phyloP scores from a whole-genome alignment of 768 basidiomycete genomes.

The Amanita thiersii region DNA sequence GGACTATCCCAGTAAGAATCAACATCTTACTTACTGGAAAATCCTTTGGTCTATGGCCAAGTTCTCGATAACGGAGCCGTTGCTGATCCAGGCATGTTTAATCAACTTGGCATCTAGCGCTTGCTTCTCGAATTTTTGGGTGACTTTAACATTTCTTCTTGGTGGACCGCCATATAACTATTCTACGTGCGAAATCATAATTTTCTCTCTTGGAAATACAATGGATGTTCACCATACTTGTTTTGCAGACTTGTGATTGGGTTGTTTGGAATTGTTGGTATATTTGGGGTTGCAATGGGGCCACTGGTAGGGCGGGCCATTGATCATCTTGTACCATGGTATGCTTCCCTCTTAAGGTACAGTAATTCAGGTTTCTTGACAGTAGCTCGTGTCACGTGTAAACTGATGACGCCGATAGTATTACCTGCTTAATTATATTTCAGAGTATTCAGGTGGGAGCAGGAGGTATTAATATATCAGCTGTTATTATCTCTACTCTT shows the following conservation, averaged over 20 bases:
- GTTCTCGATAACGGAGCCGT: conserved; percentile 69
- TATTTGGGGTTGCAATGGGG: conserved; percentile 60
- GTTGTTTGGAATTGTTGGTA: conserved; percentile 67
- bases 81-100: conserved; percentile 61
- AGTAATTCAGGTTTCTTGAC: neutral
- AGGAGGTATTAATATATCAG: conserved; percentile 61
- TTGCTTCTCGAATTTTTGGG: conserved; percentile 56
- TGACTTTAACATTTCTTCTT: conserved; percentile 76
- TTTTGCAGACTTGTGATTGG: conserved; percentile 45
- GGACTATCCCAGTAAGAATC: conserved; percentile 77
- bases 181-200: conserved; percentile 43
- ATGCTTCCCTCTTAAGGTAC: conserved; percentile 41
- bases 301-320: conserved; percentile 64
- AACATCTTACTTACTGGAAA: conserved; percentile 51
- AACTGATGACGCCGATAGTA: conserved; percentile 23
- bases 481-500: conserved; percentile 61
- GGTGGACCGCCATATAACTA: conserved; percentile 70
- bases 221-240: neutral
- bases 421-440: conserved; percentile 37
- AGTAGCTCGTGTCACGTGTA: neutral
- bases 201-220: neutral
- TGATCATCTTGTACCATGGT: conserved; percentile 72
- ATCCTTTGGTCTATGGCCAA: conserved; percentile 74
- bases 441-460: conserved; percentile 62
- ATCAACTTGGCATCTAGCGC: conserved; percentile 57